These are phyloP conservation scores for Aspergillus ibericus DNA, from an alignment of 2,329 filamentous ascomycete genomes.

Conservation along the genomic window DNA sequence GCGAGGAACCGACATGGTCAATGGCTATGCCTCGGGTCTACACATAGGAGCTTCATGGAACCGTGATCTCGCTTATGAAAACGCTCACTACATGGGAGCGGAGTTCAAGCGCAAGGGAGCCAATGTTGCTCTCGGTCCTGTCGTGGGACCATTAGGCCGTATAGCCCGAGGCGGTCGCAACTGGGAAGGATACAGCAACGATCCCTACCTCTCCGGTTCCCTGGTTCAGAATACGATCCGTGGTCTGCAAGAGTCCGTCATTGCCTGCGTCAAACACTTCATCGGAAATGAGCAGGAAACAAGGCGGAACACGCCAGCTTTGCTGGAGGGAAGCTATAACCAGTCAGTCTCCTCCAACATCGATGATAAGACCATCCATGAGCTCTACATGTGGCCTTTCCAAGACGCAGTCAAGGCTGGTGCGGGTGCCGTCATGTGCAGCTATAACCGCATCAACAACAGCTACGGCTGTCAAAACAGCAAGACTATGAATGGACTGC, in stretches of 20 bases:
- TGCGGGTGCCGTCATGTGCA: conserved; percentile 62
- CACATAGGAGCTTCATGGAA: conserved; percentile 54
- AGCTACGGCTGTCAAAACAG: conserved; percentile 5
- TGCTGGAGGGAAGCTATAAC: conserved; percentile 35
- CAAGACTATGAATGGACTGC: conserved; percentile 54
- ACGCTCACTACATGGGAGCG: conserved; percentile 56
- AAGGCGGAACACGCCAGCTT: conserved; percentile 25
- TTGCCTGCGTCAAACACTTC: conserved; percentile 52
- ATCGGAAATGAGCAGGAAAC: conserved; percentile 63
- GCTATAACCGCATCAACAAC: conserved; percentile 62
- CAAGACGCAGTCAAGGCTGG: conserved; percentile 61
- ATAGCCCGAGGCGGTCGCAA: conserved; percentile 44
- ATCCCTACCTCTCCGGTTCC: conserved; percentile 44
- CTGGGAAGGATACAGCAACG: conserved; percentile 46
- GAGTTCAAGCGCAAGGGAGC: conserved; percentile 58
- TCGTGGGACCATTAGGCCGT: conserved; percentile 44
- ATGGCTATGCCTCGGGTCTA: conserved; percentile 43
- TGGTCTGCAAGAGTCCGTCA: conserved; percentile 46
- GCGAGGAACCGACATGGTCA: conserved; percentile 42
- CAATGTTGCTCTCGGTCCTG: conserved; percentile 38
- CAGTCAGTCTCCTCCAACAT: conserved; percentile 61
- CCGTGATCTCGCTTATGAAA: conserved; percentile 51
- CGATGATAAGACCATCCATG: conserved; percentile 65
- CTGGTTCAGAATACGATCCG: conserved; percentile 40
- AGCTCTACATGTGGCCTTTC: conserved; percentile 67